Conservation (phyloP, 371 early-diverging fungal genomes). For the Circinella minor region DNA sequence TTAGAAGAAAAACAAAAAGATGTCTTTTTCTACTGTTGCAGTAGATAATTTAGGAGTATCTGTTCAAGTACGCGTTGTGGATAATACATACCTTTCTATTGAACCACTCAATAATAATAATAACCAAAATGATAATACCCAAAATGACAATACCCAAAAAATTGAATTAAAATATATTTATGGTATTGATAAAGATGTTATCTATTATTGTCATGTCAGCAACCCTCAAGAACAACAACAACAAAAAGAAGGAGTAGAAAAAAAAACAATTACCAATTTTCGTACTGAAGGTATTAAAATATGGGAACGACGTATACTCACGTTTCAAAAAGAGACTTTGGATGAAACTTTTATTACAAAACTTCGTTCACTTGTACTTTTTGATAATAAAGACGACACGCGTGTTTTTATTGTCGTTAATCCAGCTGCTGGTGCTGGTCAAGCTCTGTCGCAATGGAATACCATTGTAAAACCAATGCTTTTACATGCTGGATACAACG, state of each 20-base stretch:
- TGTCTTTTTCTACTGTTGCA: neutral
- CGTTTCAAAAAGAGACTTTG: neutral
- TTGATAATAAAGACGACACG: neutral
- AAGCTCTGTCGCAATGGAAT: conserved; percentile 20
- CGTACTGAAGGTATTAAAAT: conserved; percentile 3
- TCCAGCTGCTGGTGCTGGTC: conserved; percentile 29
- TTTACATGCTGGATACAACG: conserved; percentile 15
- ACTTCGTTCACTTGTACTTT: conserved; percentile 8
- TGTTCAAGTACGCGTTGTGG: neutral
- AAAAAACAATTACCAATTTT: conserved; percentile 15
- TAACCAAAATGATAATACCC: no score
- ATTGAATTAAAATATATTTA: neutral
- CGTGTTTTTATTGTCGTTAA: conserved; percentile 25
- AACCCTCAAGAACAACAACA: conserved; percentile 11
- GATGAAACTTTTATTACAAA: conserved; percentile 5
- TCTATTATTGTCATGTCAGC: conserved; percentile 3
- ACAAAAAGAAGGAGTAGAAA: neutral
- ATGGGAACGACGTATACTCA: conserved; percentile 14
- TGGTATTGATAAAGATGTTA: neutral
- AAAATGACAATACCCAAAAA: neutral
- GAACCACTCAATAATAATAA: neutral
- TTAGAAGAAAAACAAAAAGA: neutral
- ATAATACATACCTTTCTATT: neutral
- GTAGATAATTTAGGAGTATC: neutral
- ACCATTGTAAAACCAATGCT: conserved; percentile 31